Percentiles rank a stretch among this genome's conserved stretches.
phyloP scores from a whole-genome alignment of 2,329 filamentous ascomycete genomes.

The Colletotrichum destructivum region DNA sequence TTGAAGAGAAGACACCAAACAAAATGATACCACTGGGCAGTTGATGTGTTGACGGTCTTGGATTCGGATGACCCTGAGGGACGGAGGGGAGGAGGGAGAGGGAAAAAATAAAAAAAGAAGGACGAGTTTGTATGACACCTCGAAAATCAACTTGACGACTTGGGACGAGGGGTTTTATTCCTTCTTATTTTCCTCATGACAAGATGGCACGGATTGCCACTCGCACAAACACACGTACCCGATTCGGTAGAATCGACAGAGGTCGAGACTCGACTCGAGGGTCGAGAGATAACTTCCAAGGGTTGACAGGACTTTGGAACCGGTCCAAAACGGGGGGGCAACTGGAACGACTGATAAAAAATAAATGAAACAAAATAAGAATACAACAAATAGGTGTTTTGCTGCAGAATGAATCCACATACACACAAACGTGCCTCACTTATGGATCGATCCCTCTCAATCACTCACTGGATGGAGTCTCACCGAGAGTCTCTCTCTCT shows the following conservation, averaged over 20 bases:
- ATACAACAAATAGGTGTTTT: neutral
- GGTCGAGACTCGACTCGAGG: neutral
- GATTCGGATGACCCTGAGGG: neutral
- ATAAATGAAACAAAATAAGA: neutral
- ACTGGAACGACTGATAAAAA: too few species aligned
- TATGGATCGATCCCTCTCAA: too few species aligned
- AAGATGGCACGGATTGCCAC: neutral
- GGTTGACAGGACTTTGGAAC: neutral
- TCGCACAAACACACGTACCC: neutral
- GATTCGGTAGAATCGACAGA: neutral
- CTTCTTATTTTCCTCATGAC: neutral
- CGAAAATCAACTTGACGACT: neutral
- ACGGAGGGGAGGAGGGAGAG: neutral
- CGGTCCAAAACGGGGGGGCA: neutral
- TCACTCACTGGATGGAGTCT: too few species aligned
- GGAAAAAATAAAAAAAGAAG: too few species aligned
- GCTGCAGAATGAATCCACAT: constrained; percentile 15
- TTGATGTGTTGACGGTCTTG: neutral
- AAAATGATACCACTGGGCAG: constrained; percentile 11
- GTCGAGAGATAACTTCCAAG: neutral
- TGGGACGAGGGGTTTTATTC: neutral
- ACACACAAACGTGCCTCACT: neutral
- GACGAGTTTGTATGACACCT: neutral
- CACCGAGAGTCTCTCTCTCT: too few species aligned
- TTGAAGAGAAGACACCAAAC: neutral